Evolutionary conservation across 2,329 filamentous ascomycete species (phyloP), one percentile per base, ranked within the genome.

Genomic region (Seiridium cupressi): DNA sequence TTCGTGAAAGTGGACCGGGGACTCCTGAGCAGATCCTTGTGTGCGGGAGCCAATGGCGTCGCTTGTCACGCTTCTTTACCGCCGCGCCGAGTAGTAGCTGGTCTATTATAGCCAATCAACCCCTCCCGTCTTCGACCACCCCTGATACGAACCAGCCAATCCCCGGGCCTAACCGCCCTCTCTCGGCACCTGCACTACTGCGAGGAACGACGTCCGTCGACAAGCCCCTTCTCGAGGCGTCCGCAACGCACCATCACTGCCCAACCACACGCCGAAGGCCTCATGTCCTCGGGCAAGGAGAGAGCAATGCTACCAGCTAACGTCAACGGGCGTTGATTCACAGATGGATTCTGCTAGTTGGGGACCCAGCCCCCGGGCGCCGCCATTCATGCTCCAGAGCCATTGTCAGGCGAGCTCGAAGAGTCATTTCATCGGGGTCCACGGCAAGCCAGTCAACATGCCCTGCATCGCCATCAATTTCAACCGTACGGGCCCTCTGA

Each of bases 71-170:
- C 42, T 56, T 57, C 44, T 69, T 70, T 73, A 63, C 71, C 71
- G 71, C 71, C 71, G 66, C 65, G 66, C 68, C 68, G 59, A 70
- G 62, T 62, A 63, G 64, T 64, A 68, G 69, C 64, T 66, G 66
- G 63, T 63, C 60, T 57, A 53, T 65, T 61, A 65, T 56, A 63
- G 55, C 71, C 71, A 72, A 73, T 72, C 62, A 70, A 57, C 57
- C 67, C 67, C 53, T n/a, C 63, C 54, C 60, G 54, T 60, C 64
- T 64, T 55, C 47, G 57, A 54, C 48, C 60, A 61, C 66, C 70
- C 71, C 69, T 68, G 64, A 62, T 59, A 59, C 5, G 51, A 38
- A 55, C 55, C 64, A 64, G 59, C 77, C 76, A 79, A 79, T 79
- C 66, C 64, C 59, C 61, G 66, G 59, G 63, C 67, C 61, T 67